These are phyloP conservation scores for Pleurotus platypus DNA, from an alignment of 768 basidiomycete genomes.

Conservation along the genomic window DNA sequence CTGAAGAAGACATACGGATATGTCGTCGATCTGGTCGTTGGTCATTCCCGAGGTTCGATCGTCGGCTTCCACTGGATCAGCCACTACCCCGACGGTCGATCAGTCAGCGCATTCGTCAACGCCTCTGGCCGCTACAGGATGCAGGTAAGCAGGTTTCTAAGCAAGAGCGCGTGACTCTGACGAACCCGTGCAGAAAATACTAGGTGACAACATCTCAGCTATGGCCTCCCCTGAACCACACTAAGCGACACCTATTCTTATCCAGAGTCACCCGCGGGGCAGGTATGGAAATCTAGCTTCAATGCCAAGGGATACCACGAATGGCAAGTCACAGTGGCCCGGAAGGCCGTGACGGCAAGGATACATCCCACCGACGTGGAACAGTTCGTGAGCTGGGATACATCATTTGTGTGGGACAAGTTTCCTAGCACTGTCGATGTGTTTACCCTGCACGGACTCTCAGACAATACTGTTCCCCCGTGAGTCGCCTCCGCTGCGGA, in stretches of 20 bases:
- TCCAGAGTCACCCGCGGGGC: slow-evolving; percentile 25
- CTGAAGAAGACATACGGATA: slow-evolving; percentile 62
- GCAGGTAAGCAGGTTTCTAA: slow-evolving; percentile 43
- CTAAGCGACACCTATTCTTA: slow-evolving; percentile 7
- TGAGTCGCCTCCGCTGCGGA: slow-evolving; percentile 30
- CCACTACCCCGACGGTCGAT: slow-evolving; percentile 52
- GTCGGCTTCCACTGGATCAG: slow-evolving; percentile 67
- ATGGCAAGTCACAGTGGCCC: slow-evolving; percentile 65
- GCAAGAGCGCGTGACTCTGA: not conserved
- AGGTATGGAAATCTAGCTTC: slow-evolving; percentile 47
- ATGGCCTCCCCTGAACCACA: slow-evolving; percentile 7
- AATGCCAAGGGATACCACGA: slow-evolving; percentile 56
- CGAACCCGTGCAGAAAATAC: slow-evolving; percentile 31
- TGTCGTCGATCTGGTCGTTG: slow-evolving; percentile 63
- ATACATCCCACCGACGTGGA: slow-evolving; percentile 60
- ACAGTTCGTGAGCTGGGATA: slow-evolving; percentile 61
- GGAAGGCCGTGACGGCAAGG: slow-evolving; percentile 47
- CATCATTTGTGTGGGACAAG: slow-evolving; percentile 60
- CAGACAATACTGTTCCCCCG: slow-evolving; percentile 67
- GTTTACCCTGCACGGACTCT: slow-evolving; percentile 75
- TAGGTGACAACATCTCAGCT: slow-evolving; percentile 28
- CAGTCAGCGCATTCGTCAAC: slow-evolving; percentile 64
- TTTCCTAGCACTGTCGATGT: slow-evolving; percentile 66
- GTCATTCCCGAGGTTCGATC: slow-evolving; percentile 78
- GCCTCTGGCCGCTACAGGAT: slow-evolving; percentile 78